Evolutionary conservation across 2,329 filamentous ascomycete genomes (phyloP).

Genomic region (Diaporthe longicolla): DNA sequence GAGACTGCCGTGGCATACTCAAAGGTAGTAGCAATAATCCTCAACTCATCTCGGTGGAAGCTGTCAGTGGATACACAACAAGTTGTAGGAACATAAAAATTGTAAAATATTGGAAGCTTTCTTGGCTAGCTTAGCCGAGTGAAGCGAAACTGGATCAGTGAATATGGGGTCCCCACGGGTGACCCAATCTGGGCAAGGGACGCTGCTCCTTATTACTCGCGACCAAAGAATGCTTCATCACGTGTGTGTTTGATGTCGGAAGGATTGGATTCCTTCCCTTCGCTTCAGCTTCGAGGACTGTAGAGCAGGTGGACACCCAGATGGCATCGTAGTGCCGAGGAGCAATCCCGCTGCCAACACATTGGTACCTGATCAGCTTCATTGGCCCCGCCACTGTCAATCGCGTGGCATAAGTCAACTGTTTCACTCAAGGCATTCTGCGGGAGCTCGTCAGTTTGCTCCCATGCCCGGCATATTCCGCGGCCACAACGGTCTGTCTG

Average conservation of each 20-base stretch:
- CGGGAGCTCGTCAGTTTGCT: background rate
- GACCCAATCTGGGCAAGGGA: background rate
- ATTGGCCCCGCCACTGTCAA: background rate
- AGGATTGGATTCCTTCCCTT: too few relatives aligned
- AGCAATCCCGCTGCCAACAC: background rate
- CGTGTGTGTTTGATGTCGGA: background rate
- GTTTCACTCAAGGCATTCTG: background rate
- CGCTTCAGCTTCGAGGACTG: background rate
- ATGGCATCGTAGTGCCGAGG: background rate
- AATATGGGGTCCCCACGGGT: background rate
- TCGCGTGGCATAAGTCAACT: background rate
- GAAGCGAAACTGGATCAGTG: background rate
- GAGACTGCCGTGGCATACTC: slow-evolving; percentile 36
- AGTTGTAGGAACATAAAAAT: too few relatives aligned
- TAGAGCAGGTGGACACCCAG: background rate
- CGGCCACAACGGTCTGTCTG: background rate
- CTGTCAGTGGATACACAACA: background rate
- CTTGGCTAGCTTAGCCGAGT: background rate
- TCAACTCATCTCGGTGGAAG: background rate
- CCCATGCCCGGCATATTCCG: background rate
- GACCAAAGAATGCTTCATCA: background rate
- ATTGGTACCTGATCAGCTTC: background rate
- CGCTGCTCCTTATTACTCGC: background rate
- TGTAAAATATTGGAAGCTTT: background rate
- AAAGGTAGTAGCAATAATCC: background rate